Conservation (phyloP, 306 rosid genomes). For the Gynostemma pentaphyllum region DNA sequence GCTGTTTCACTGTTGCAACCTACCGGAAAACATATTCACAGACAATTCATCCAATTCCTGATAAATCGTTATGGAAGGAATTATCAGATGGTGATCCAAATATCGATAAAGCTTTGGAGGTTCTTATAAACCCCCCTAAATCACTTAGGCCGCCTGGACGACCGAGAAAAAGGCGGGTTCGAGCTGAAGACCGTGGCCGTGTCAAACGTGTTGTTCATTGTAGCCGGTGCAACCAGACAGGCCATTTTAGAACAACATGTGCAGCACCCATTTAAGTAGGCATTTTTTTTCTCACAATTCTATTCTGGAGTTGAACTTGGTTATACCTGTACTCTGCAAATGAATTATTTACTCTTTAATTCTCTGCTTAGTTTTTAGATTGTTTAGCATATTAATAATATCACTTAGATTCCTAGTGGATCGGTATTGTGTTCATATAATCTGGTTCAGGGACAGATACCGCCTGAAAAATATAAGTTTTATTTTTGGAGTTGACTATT, state of each 20-base stretch:
- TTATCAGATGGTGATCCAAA: conserved; percentile 4
- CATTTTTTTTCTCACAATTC: background rate
- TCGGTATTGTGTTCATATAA: no score
- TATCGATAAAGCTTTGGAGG: conserved; percentile 12
- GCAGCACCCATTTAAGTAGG: conserved; percentile 28
- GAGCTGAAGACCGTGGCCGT: conserved; percentile 31
- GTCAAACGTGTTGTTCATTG: conserved; percentile 42
- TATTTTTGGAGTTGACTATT: no score
- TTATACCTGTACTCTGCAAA: background rate
- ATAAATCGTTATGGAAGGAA: conserved; percentile 36
- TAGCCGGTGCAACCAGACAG: conserved; percentile 47
- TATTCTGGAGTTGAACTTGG: background rate
- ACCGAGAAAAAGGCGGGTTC: conserved; percentile 34
- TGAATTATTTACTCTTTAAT: conserved; percentile 5
- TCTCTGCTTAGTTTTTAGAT: no score
- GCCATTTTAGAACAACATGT: conserved; percentile 47
- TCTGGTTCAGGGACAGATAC: no score
- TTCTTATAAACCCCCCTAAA: conserved; percentile 35
- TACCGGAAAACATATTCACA: conserved; percentile 41
- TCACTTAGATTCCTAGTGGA: no score
- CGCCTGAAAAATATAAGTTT: no score
- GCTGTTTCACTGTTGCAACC: conserved; percentile 35
- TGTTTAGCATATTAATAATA: no score
- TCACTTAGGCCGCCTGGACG: conserved; percentile 36
- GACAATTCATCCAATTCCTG: conserved; percentile 49